Evolutionary conservation across 1,284 basidiomycete species (phyloP).

Genomic region (Ceratobasidium sp.): DNA sequence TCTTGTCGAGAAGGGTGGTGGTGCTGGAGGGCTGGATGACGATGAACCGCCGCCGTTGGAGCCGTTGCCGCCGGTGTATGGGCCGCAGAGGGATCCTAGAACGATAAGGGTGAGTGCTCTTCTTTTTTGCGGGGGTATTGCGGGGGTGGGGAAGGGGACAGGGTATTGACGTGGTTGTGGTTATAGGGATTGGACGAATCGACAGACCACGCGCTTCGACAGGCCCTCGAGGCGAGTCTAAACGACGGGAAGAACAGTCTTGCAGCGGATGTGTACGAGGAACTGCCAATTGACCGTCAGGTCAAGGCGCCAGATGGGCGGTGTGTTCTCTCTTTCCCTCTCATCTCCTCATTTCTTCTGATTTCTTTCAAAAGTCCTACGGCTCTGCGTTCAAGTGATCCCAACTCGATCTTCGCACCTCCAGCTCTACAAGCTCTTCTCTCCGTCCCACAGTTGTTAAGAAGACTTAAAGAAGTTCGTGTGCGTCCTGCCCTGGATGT

Average conservation of each 20-base stretch:
- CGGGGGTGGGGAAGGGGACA: neutral
- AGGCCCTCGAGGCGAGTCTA: slow-evolving; percentile 48
- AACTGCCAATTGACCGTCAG: slow-evolving; percentile 38
- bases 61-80: slow-evolving; percentile 24
- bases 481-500: neutral
- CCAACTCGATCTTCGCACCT: slow-evolving; percentile 29
- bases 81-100: slow-evolving; percentile 20
- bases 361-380: slow-evolving; percentile 1
- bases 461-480: slow-evolving; percentile 14
- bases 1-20: slow-evolving; percentile 17
- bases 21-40: slow-evolving; percentile 1
- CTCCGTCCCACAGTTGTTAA: slow-evolving; percentile 41
- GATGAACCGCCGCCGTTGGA: slow-evolving; percentile 22
- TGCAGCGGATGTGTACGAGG: slow-evolving; percentile 46
- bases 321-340: neutral
- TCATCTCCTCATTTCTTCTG: neutral
- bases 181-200: slow-evolving; percentile 29
- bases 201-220: slow-evolving; percentile 47
- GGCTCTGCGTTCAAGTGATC: slow-evolving; percentile 30
- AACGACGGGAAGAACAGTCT: slow-evolving; percentile 37
- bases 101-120: slow-evolving; percentile 7
- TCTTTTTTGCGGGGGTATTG: neutral
- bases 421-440: slow-evolving; percentile 46
- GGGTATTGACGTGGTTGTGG: neutral
- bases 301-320: slow-evolving; percentile 28